Conservation (phyloP, 139 green algal genomes). For the Chlorella sp. region DNA sequence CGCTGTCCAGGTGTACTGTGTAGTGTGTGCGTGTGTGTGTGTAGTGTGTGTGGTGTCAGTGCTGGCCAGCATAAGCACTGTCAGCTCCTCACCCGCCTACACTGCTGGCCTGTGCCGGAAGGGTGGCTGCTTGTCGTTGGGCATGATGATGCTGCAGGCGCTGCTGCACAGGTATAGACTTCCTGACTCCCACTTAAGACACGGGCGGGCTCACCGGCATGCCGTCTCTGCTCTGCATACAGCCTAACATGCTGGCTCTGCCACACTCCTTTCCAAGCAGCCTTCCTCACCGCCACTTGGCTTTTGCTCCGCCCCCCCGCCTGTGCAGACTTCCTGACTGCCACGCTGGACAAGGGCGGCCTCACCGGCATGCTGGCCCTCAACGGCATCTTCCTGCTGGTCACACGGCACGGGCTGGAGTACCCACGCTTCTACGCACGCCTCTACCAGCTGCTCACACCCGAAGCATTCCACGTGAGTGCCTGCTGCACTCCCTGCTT, state of each 20-base stretch:
- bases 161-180: conserved; percentile 64
- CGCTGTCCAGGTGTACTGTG: not conserved
- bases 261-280: too few species aligned
- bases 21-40: not conserved
- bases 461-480: conserved; percentile 49
- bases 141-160: too few species aligned
- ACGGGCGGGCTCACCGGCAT: conserved; percentile 83
- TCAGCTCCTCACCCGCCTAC: too few species aligned
- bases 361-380: conserved; percentile 92
- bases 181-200: conserved; percentile 83
- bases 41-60: not conserved
- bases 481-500: not conserved
- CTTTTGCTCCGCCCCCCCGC: too few species aligned
- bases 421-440: conserved; percentile 87
- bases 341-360: conserved; percentile 74
- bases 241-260: too few species aligned
- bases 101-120: too few species aligned
- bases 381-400: conserved; percentile 91
- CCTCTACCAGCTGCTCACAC: conserved; percentile 83
- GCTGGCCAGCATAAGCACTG: not conserved
- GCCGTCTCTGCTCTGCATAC: too few species aligned
- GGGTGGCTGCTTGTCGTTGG: too few species aligned
- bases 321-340: conserved; percentile 86
- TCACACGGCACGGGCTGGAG: conserved; percentile 93
- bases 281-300: too few species aligned